Percentiles rank a stretch among this genome's conserved stretches.
phyloP scores from a whole-genome alignment of 2,329 filamentous ascomycete species.

The Sclerotinia nivalis region DNA sequence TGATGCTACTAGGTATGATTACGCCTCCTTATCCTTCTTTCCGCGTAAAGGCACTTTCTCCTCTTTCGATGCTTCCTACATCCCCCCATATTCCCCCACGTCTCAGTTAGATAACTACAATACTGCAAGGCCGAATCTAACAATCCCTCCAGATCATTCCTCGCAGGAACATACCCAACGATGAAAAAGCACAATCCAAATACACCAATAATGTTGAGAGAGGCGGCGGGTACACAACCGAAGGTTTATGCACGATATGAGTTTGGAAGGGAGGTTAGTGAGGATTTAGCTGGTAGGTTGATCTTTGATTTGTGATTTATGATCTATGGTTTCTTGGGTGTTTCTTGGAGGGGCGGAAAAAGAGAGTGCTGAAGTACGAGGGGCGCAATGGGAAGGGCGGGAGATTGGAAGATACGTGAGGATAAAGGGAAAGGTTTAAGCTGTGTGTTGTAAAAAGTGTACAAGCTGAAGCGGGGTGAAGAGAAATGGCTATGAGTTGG shows the following conservation, averaged over 20 bases:
- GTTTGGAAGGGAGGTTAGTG: constrained; percentile 67
- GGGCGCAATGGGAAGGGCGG: too few species aligned
- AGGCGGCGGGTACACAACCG: constrained; percentile 81
- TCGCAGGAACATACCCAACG: constrained; percentile 87
- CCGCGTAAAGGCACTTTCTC: too few species aligned
- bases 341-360: neutral
- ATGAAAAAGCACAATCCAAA: constrained; percentile 99
- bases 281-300: constrained; percentile 58
- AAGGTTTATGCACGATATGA: constrained; percentile 91
- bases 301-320: neutral
- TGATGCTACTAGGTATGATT: constrained; percentile 75
- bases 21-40: neutral
- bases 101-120: neutral
- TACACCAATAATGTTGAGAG: constrained; percentile 90
- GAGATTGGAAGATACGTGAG: neutral
- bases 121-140: constrained; percentile 8
- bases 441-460: neutral
- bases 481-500: neutral
- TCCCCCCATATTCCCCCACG: neutral
- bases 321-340: neutral
- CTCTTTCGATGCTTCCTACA: too few species aligned
- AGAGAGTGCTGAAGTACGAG: too few species aligned
- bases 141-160: constrained; percentile 68
- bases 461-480: neutral
- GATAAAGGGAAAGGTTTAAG: too few species aligned